These are phyloP conservation scores for Colletotrichum cereale DNA, from an alignment of 2,329 filamentous ascomycete genomes.

Conservation along the genomic window DNA sequence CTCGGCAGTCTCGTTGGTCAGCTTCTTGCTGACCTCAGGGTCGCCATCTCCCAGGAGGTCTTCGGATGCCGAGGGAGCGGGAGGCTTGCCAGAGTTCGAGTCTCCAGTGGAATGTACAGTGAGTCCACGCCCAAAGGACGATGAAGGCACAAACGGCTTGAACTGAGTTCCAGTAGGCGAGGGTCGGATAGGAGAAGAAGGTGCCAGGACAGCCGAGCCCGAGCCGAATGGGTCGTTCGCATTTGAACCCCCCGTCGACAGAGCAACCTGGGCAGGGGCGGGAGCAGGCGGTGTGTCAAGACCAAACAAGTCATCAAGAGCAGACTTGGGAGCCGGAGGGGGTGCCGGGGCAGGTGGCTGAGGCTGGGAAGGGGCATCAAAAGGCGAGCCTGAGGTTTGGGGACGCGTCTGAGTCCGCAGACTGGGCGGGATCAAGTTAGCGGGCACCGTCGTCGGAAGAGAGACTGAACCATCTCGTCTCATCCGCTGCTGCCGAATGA, in stretches of 20 bases:
- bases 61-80: conserved; percentile 68
- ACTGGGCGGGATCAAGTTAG: conserved; percentile 86
- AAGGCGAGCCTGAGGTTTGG: conserved; percentile 65
- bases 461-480: conserved; percentile 71
- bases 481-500: conserved; percentile 90
- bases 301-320: conserved; percentile 93
- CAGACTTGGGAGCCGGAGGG: conserved; percentile 74
- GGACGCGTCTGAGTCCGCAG: conserved; percentile 75
- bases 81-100: conserved; percentile 57
- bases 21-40: conserved; percentile 86
- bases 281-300: conserved; percentile 71
- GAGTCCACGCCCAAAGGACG: conserved; percentile 88
- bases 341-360: conserved; percentile 45
- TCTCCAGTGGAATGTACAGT: conserved; percentile 82
- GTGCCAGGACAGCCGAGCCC: conserved; percentile 58
- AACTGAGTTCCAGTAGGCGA: conserved; percentile 69
- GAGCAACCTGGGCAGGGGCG: conserved; percentile 67
- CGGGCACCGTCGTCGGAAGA: conserved; percentile 82
- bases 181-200: conserved; percentile 67
- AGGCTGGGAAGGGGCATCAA: conserved; percentile 58
- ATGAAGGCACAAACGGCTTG: conserved; percentile 93
- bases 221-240: conserved; percentile 73
- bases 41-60: conserved; percentile 94
- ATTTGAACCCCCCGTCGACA: conserved; percentile 81
- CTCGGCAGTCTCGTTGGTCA: conserved; percentile 91